Conservation (phyloP, 2,329 filamentous ascomycete genomes). For the Rachicladosporium sp. region DNA sequence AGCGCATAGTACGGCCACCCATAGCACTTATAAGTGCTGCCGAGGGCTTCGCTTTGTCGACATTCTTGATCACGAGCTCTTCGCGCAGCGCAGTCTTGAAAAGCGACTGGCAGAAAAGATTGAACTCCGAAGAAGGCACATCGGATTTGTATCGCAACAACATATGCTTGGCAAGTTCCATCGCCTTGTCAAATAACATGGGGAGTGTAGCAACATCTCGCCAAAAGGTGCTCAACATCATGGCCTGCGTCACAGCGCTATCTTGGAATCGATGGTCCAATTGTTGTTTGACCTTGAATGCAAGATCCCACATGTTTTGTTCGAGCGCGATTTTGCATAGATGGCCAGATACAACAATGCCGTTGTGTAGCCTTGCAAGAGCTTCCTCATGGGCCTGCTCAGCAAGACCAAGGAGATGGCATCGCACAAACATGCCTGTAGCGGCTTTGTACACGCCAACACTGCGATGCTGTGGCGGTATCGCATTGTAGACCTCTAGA, state of each 20-base stretch:
- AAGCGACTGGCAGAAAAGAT: constrained; percentile 7
- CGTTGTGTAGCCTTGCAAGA: constrained; percentile 14
- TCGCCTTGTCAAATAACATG: constrained; percentile 8
- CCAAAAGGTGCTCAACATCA: constrained; percentile 13
- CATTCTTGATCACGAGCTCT: constrained; percentile 5
- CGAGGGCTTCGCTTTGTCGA: background rate
- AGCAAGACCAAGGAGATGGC: constrained; percentile 7
- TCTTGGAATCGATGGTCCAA: constrained; percentile 4
- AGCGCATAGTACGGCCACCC: constrained; percentile 4
- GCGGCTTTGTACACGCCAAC: constrained; percentile 13
- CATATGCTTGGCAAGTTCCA: constrained; percentile 6
- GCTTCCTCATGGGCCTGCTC: constrained; percentile 16
- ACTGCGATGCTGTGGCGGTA: constrained; percentile 10
- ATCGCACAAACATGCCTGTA: constrained; percentile 10
- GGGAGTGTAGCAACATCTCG: constrained; percentile 10
- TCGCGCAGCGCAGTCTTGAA: constrained; percentile 11
- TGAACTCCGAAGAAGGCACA: constrained; percentile 2
- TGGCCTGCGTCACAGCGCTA: background rate
- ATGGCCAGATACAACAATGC: constrained; percentile 11
- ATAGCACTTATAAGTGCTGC: constrained; percentile 1
- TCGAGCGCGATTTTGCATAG: constrained; percentile 12
- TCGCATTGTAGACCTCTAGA: constrained; percentile 14
- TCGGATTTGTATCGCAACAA: constrained; percentile 2
- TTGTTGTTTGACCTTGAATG: constrained; percentile 8
- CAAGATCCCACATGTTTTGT: constrained; percentile 9